Evolutionary conservation across 2,329 filamentous ascomycete genomes (phyloP).

Genomic region (Colletotrichum scovillei): DNA sequence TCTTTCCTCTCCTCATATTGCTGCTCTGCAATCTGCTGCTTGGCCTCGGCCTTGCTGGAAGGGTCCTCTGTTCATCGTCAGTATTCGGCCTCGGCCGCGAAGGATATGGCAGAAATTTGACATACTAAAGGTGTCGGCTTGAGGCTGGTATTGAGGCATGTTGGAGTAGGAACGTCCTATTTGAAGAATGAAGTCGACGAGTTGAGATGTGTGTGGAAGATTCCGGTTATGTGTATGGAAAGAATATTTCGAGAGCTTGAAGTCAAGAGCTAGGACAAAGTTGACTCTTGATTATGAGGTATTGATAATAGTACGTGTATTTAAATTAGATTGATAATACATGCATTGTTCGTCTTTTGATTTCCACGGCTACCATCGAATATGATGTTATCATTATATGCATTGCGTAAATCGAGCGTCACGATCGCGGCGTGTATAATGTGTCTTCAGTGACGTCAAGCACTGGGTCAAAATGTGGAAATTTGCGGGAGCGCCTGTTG

Average conservation of each 20-base stretch:
- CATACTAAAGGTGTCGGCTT: constrained; percentile 20
- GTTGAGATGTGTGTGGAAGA: neutral
- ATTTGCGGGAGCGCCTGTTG: neutral
- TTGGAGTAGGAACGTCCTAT: neutral
- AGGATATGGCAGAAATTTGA: neutral
- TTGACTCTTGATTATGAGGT: too few species aligned
- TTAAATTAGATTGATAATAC: neutral
- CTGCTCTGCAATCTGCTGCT: constrained; percentile 13
- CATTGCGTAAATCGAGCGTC: neutral
- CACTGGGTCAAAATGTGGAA: constrained; percentile 10
- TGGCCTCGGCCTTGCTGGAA: constrained; percentile 12
- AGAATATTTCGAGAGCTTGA: neutral
- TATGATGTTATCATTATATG: neutral
- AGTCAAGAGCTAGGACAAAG: too few species aligned
- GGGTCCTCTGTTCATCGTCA: constrained; percentile 4
- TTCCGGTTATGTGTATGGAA: too few species aligned
- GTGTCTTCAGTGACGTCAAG: constrained; percentile 14
- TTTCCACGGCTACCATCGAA: too few species aligned
- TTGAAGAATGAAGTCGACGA: too few species aligned
- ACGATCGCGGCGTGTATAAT: neutral
- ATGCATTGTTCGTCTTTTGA: neutral
- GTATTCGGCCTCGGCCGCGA: too few species aligned
- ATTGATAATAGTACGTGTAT: too few species aligned
- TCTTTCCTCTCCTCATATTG: constrained; percentile 8
- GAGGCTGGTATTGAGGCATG: constrained; percentile 18